Conservation (phyloP, 2,329 filamentous ascomycete species). For the Chaetomium sp. region DNA sequence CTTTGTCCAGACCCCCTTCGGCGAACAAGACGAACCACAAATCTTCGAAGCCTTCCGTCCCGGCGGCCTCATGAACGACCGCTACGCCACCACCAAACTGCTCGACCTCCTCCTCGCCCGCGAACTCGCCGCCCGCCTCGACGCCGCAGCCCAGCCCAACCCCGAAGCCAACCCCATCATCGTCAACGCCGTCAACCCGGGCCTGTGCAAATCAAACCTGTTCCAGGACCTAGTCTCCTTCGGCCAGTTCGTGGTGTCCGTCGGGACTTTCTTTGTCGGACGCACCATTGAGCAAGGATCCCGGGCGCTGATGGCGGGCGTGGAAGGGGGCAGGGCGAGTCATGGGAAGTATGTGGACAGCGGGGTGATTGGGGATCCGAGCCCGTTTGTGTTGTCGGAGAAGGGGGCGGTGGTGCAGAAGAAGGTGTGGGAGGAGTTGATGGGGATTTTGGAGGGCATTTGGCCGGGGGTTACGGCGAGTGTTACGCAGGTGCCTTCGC, state of each 20-base stretch:
- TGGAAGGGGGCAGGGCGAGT: conserved; percentile 23
- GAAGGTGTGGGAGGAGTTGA: conserved; percentile 38
- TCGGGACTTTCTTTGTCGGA: background rate
- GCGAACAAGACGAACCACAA: conserved; percentile 25
- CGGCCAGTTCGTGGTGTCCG: background rate
- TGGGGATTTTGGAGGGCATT: conserved; percentile 36
- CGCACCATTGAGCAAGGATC: conserved; percentile 15
- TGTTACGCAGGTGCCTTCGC: background rate
- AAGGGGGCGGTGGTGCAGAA: conserved; percentile 32
- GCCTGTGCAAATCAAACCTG: conserved; percentile 23
- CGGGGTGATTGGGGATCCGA: conserved; percentile 26
- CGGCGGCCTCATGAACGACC: conserved; percentile 24
- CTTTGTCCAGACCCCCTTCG: conserved; percentile 32
- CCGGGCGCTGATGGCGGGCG: conserved; percentile 25
- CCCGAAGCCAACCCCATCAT: conserved; percentile 29
- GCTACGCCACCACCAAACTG: conserved; percentile 20
- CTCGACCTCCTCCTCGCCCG: conserved; percentile 12
- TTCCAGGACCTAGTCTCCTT: conserved; percentile 4
- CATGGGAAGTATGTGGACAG: conserved; percentile 38
- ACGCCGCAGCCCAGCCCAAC: conserved; percentile 11
- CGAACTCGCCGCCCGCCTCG: conserved; percentile 30
- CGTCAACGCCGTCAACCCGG: conserved; percentile 30
- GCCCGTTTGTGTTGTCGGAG: conserved; percentile 30
- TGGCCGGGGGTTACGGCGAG: conserved; percentile 29
- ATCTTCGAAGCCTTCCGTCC: conserved; percentile 27